These are phyloP conservation scores for Fusarium sp. DNA, from an alignment of 2,329 filamentous ascomycete genomes.

Conservation along the genomic window DNA sequence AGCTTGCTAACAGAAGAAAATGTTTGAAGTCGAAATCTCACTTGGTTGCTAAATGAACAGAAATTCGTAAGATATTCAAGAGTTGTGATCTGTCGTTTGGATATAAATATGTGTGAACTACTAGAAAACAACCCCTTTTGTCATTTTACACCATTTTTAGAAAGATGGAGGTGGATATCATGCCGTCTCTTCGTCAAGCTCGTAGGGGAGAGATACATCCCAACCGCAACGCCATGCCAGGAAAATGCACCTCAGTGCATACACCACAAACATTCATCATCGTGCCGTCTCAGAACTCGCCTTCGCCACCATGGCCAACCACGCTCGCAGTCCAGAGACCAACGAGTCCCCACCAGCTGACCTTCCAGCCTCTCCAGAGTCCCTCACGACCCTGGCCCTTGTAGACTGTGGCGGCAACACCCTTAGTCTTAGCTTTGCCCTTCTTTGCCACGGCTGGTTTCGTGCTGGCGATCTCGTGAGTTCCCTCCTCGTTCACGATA, in stretches of 20 bases:
- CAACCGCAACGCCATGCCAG: conserved; percentile 52
- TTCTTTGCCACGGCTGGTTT: conserved; percentile 49
- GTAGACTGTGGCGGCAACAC: conserved; percentile 52
- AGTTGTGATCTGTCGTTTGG: conserved; percentile 32
- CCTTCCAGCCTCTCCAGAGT: conserved; percentile 79
- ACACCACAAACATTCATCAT: conserved; percentile 32
- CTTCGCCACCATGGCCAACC: conserved; percentile 70
- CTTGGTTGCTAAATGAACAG: not conserved
- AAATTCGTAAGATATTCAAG: conserved; percentile 13
- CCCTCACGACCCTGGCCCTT: conserved; percentile 77
- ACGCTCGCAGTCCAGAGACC: conserved; percentile 79
- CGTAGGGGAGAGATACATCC: conserved; percentile 52
- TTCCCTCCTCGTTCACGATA: conserved; percentile 86
- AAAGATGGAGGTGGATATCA: conserved; percentile 55
- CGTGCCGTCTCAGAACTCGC: conserved; percentile 62
- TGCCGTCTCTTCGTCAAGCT: conserved; percentile 54
- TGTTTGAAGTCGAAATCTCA: not conserved
- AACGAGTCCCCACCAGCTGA: conserved; percentile 81
- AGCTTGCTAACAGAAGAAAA: not conserved
- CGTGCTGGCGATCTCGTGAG: conserved; percentile 58
- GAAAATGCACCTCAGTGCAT: conserved; percentile 46
- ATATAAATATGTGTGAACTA: conserved; percentile 41
- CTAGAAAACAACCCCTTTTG: conserved; percentile 29
- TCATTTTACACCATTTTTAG: conserved; percentile 37
- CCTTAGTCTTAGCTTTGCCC: conserved; percentile 49